Percentiles rank a stretch among this genome's conserved stretches.
These are phyloP conservation scores for Verticillium longisporum DNA, from an alignment of 2,329 filamentous ascomycete species.

Conservation along the genomic window DNA sequence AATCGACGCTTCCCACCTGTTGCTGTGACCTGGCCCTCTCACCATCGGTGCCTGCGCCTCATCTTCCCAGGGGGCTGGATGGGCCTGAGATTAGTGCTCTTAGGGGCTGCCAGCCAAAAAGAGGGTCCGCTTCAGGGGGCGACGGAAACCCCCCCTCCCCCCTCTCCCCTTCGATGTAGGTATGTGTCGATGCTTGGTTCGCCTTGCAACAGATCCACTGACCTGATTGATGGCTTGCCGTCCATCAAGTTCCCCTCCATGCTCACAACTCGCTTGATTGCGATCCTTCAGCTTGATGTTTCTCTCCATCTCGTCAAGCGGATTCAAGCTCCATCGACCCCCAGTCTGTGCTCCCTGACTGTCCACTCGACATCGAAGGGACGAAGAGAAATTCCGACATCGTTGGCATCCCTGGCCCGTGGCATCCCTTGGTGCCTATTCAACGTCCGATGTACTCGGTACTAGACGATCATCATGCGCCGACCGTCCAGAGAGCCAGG, in stretches of 20 bases:
- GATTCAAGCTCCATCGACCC: neutral
- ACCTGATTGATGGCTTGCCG: neutral
- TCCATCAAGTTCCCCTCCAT: neutral
- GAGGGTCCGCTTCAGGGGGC: neutral
- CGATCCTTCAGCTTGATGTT: neutral
- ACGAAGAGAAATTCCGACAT: too few relatives aligned
- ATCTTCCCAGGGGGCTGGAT: slow-evolving; percentile 12
- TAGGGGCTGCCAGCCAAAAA: slow-evolving; percentile 7
- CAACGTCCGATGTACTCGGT: neutral
- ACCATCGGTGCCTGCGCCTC: neutral
- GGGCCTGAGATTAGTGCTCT: slow-evolving; percentile 11
- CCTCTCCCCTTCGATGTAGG: too few relatives aligned
- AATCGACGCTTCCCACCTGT: neutral
- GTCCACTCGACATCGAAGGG: too few relatives aligned
- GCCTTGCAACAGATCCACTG: neutral
- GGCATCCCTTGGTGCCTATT: neutral
- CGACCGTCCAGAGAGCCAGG: neutral
- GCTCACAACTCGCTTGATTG: neutral
- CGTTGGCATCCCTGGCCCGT: neutral
- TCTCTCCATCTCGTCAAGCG: neutral
- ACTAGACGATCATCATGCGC: neutral
- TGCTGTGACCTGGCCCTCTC: neutral
- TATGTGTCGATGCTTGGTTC: neutral
- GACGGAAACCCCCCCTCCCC: neutral
- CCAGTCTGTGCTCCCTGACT: neutral